Conservation (phyloP, 257 asterid species). For the Ocimum tenuiflorum region DNA sequence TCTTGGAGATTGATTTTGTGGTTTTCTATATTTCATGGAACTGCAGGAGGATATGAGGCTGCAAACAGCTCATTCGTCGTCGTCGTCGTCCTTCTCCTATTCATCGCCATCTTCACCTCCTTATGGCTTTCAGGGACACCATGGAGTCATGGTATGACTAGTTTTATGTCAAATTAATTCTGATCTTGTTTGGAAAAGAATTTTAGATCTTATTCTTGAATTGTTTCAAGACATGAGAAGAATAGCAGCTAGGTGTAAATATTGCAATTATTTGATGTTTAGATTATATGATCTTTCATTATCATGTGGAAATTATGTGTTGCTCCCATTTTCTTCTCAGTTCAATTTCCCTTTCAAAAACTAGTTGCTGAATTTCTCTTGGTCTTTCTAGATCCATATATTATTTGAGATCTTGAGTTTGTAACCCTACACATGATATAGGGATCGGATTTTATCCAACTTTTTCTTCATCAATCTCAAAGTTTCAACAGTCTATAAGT, state of each 20-base stretch:
- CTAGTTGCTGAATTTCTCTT: not conserved
- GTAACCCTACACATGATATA: constrained; percentile 27
- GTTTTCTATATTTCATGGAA: constrained; percentile 8
- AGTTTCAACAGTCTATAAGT: too few species aligned
- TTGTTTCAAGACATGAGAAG: too few species aligned
- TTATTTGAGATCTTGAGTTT: not conserved
- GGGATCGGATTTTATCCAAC: too few species aligned
- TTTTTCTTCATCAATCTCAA: too few species aligned
- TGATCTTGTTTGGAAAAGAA: too few species aligned
- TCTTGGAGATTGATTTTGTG: not conserved
- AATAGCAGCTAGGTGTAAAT: too few species aligned
- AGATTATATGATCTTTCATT: not conserved
- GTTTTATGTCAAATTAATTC: not conserved
- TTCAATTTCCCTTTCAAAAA: not conserved
- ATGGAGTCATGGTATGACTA: constrained; percentile 42
- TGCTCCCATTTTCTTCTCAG: not conserved
- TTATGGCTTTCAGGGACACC: constrained; percentile 42
- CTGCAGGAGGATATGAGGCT: constrained; percentile 58
- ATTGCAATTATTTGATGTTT: too few species aligned
- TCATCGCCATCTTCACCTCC: constrained; percentile 44
- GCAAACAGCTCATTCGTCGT: constrained; percentile 47
- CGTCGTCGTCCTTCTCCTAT: constrained; percentile 39
- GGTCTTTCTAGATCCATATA: not conserved
- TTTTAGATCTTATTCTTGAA: not conserved
- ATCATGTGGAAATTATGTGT: not conserved